Evolutionary conservation across 2,329 filamentous ascomycete species (phyloP), one percentile per base, ranked within the genome.

Genomic region (Phaeosphaeriaceae sp.): DNA sequence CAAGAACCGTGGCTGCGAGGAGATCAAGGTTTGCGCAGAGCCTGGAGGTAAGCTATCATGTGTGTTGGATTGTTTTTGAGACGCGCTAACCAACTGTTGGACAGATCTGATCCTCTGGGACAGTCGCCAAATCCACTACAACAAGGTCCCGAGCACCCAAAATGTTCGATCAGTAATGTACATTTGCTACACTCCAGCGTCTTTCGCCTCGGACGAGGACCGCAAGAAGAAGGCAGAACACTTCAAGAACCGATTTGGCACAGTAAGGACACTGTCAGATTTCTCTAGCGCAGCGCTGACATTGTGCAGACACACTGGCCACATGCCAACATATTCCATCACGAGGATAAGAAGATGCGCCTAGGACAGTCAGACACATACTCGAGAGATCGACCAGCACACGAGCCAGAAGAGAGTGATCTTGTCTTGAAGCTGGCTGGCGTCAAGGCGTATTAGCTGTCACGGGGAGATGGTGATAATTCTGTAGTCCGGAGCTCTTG

Each of bases 61-160:
- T 7, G 31, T 17, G 6, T n/a, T n/a, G 3, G 13, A 45, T 13
- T 20, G 19, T 3, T 7, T 11, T 7, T 11, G 42, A 10, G 7
- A 22, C n/a, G n/a, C 19, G 9, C 42, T 45, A 10, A 42, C 40
- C 15, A 2, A 36, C 13, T 36, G 31, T 36, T 13, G 21, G 25
- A 9, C n/a, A 9, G 79, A 81, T 58, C 68, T 81, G 54, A 73
- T 82, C 7, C 66, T 83, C 7, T 82, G 80, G 81, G 80, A 83
- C 57, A 79, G 77, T 1, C 69, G 82, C 7, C 79, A 78, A 1
- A 77, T 83, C 33, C 81, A 84, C 63, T 83, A 54, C 36, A 60
- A 59, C 53, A 55, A 49, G 15, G 57, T 77, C 5, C 74, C 78
- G 10, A 72, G 78, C 53, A 73, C 71, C 11, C 63, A 77, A n/a